These are phyloP conservation scores for Deinandra increscens DNA, from an alignment of 129 eudicot species.

Conservation along the genomic window DNA sequence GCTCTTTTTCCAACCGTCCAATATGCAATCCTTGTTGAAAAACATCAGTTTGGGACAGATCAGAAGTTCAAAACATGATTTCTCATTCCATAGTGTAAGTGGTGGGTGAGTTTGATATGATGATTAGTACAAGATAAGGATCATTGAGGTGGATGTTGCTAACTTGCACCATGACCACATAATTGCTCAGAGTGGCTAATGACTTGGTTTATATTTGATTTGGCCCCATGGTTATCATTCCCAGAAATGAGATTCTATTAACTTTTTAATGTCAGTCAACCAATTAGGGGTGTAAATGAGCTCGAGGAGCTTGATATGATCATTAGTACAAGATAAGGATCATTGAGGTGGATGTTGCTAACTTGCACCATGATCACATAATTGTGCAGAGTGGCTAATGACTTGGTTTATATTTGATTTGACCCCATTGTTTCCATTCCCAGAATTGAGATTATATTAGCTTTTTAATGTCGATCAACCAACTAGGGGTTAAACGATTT, in stretches of 20 bases:
- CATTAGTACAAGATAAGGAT: slow-evolving; percentile 12
- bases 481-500: not conserved
- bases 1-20: slow-evolving; percentile 12
- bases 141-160: slow-evolving; percentile 24
- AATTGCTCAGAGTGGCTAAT: slow-evolving; percentile 7
- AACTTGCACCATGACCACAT: slow-evolving; percentile 15
- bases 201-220: slow-evolving; percentile 4
- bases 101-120: slow-evolving; percentile 30
- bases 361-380: slow-evolving; percentile 15
- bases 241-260: slow-evolving; percentile 1
- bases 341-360: slow-evolving; percentile 23
- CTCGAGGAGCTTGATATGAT: slow-evolving; percentile 15
- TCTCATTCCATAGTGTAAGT: slow-evolving; percentile 23
- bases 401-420: slow-evolving; percentile 7
- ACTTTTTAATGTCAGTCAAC: slow-evolving; percentile 15
- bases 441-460: not conserved
- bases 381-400: slow-evolving; percentile 6
- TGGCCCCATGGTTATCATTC: slow-evolving; percentile 17
- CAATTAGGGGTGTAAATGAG: slow-evolving; percentile 6
- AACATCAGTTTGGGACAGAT: slow-evolving; percentile 22
- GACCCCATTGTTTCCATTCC: slow-evolving; percentile 15
- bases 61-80: slow-evolving; percentile 16
- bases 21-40: slow-evolving; percentile 19
- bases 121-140: slow-evolving; percentile 10
- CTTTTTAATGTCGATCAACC: slow-evolving; percentile 14